phyloP scores from a whole-genome alignment of 306 rosid species.

The Sicyos edulis region DNA sequence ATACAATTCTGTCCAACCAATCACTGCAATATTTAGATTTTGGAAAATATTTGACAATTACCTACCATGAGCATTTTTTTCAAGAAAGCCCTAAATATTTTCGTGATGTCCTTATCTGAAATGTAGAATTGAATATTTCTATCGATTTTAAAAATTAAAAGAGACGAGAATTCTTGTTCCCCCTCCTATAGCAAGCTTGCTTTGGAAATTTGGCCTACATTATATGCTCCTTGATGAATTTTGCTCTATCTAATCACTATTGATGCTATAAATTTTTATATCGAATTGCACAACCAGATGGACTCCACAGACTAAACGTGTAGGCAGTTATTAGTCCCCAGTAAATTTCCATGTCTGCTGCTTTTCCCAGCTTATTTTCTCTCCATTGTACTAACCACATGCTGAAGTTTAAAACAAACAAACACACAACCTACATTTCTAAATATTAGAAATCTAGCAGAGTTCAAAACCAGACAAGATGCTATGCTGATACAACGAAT shows the following conservation, averaged over 20 bases:
- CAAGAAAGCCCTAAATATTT: not conserved
- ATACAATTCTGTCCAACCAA: not conserved
- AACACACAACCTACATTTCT: not conserved
- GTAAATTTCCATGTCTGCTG: not conserved
- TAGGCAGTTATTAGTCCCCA: not conserved
- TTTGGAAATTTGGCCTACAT: not conserved
- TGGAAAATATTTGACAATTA: not conserved
- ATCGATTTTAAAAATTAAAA: not conserved
- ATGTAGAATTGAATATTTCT: not conserved
- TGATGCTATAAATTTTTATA: not conserved
- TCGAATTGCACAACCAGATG: not conserved
- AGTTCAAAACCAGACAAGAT: not conserved
- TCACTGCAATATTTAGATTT: not conserved
- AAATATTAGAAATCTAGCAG: slow-evolving; percentile 1
- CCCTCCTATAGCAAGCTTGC: slow-evolving; percentile 1
- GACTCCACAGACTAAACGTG: not conserved
- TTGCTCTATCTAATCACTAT: not conserved
- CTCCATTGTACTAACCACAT: not conserved
- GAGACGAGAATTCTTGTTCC: not conserved
- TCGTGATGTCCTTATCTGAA: not conserved
- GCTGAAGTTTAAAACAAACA: not conserved
- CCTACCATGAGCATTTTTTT: not conserved
- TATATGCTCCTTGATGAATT: not conserved
- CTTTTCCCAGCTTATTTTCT: slow-evolving; percentile 6
- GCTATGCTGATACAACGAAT: not conserved